A percentile compares a stretch with the other conserved stretches of the same genome.
These are phyloP conservation scores for Chlorella variabilis DNA, from an alignment of 163 green algal species.

Conservation along the genomic window DNA sequence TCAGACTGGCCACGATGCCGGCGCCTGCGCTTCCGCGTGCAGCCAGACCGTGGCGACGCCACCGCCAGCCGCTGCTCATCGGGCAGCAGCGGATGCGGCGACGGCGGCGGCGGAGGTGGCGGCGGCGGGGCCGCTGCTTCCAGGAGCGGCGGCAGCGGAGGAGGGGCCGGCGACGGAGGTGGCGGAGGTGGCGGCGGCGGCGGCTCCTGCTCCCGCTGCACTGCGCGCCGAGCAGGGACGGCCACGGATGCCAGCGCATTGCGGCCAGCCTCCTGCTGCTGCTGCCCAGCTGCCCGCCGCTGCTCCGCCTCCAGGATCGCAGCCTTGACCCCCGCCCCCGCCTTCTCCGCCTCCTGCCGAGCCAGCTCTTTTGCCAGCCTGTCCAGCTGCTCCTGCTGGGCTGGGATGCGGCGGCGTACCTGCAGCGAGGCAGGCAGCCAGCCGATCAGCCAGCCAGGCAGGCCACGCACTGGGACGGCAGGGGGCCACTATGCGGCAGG, in stretches of 20 bases:
- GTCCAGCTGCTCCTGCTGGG: not conserved
- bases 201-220: not conserved
- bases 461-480: too few relatives aligned
- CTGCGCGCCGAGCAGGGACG: too few relatives aligned
- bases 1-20: too few relatives aligned
- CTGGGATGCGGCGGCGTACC: conserved; percentile 8
- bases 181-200: not conserved
- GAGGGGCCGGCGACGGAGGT: not conserved
- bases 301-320: not conserved
- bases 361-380: not conserved
- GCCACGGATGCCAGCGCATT: not conserved
- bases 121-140: too few relatives aligned
- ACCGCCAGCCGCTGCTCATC: not conserved
- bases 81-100: not conserved
- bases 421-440: not conserved
- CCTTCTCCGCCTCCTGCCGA: not conserved
- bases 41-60: not conserved
- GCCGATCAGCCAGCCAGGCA: not conserved
- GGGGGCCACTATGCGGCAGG: too few relatives aligned
- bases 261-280: not conserved
- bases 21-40: too few relatives aligned
- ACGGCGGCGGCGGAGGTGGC: not conserved
- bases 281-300: not conserved
- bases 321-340: not conserved
- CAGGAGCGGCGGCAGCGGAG: not conserved